Evolutionary conservation across 176 grass and related monocot genomes (phyloP), one percentile per base, ranked within the genome.

Genomic region (Juncus inflexus): DNA sequence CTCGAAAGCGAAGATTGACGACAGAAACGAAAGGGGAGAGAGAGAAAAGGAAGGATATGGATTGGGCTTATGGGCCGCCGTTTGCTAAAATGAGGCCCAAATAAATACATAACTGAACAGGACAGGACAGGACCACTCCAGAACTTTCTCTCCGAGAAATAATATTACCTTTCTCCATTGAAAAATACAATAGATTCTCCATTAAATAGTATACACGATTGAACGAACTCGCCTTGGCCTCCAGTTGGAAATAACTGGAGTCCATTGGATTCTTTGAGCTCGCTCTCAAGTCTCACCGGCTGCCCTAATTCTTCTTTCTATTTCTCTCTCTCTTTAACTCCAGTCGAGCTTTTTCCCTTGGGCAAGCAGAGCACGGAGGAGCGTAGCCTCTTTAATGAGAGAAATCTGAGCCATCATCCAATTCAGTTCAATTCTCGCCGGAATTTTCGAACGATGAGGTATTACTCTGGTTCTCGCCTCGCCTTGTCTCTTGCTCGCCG

Each of bases 371-470:
- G 12, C 52, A 3, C 12, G 9, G 19, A 36, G 3, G 52, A 9
- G 5, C 12, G 11, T 28, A 28, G 50, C 15, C 35, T 45, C 1
- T 42, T 52, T 6, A 67, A 52, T 67, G 52, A 41, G 37, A 56
- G 35, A 19, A 28, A 5, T 70, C 3, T 71, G 54, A 67, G 38
- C 19, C 9, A 66, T 66, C 42, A 2, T 12, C 19, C 19, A 28
- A 28, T 28, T 28, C 4, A 11, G 13, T 63, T 63, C 49, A 52
- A 50, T 51, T 19, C 13, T 50, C 36, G 13, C 52, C 53, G 68
- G 53, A 60, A 35, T 55, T 61, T 62, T 56, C 49, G 35, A 66
- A 74, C 50, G 69, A 83, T 78, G 81, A 68, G 81, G 15, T 71
- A 58, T 37, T 38, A 70, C 16, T 36, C 61, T 4, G 63, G 55